A percentile compares a stretch with the other conserved stretches of the same genome.
phyloP scores from a whole-genome alignment of 1,284 basidiomycete genomes.

The Ceratobasidium papillatum region DNA sequence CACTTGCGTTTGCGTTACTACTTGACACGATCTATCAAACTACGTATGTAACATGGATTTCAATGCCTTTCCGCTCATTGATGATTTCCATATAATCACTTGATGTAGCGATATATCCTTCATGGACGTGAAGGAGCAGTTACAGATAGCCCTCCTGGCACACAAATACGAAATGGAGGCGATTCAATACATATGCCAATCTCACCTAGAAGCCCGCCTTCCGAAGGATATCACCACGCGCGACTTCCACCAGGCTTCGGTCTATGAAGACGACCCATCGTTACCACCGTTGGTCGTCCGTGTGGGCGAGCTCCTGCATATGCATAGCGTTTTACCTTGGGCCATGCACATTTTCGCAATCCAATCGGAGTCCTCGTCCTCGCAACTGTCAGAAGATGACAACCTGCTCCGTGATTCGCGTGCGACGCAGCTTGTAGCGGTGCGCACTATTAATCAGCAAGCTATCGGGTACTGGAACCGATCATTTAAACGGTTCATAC shows the following conservation, averaged over 20 bases:
- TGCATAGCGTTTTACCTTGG: constrained; percentile 21
- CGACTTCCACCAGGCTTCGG: neutral
- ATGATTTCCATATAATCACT: neutral
- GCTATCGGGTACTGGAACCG: constrained; percentile 11
- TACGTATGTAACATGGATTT: neutral
- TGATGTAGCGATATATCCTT: neutral
- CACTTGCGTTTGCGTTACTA: constrained; percentile 2
- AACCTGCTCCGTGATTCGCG: neutral
- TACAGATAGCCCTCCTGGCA: constrained; percentile 23
- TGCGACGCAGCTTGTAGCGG: neutral
- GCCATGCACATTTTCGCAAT: constrained; percentile 21
- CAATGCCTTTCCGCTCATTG: neutral
- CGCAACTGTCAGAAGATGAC: neutral
- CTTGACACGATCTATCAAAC: constrained; percentile 8
- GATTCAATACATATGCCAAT: neutral
- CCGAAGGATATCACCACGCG: constrained; percentile 3
- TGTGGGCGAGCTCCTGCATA: constrained; percentile 4
- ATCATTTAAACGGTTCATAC: constrained; percentile 5
- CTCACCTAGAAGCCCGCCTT: neutral
- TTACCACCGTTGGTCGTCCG: constrained; percentile 3
- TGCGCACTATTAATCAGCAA: neutral
- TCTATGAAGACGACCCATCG: constrained; percentile 9
- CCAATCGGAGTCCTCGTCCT: neutral
- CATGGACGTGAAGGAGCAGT: neutral
- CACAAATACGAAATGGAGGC: constrained; percentile 19